Percentiles rank a stretch among this genome's conserved stretches.
These are phyloP conservation scores for Fusarium coicis DNA, from an alignment of 2,329 filamentous ascomycete genomes.

Conservation along the genomic window DNA sequence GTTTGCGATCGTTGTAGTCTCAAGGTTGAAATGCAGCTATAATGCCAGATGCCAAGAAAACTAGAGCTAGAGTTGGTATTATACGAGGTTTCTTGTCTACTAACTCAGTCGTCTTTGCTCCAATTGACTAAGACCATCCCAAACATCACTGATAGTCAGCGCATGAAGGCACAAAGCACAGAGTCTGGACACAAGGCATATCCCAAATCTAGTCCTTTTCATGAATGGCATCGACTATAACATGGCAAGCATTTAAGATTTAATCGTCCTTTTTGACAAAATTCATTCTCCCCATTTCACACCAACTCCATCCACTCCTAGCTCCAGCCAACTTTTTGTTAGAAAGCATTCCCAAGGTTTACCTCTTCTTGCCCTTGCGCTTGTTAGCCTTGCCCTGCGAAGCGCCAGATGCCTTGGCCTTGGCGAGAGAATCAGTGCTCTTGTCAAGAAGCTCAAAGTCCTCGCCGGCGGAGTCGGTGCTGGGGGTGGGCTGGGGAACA, in stretches of 20 bases:
- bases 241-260: slow-evolving; percentile 7
- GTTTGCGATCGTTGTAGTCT: neutral
- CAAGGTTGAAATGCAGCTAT: neutral
- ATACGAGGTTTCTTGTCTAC: neutral
- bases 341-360: slow-evolving; percentile 29
- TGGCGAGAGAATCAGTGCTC: slow-evolving; percentile 65
- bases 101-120: neutral
- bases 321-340: neutral
- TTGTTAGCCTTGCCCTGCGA: slow-evolving; percentile 62
- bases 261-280: slow-evolving; percentile 9
- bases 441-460: slow-evolving; percentile 73
- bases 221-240: slow-evolving; percentile 19
- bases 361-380: slow-evolving; percentile 66
- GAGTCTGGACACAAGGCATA: neutral
- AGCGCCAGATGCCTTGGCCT: slow-evolving; percentile 61
- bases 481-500: slow-evolving; percentile 62
- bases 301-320: slow-evolving; percentile 8
- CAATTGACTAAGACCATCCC: neutral
- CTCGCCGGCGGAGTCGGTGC: slow-evolving; percentile 67
- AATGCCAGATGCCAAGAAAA: neutral
- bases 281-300: slow-evolving; percentile 5
- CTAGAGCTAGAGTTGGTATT: neutral
- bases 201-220: slow-evolving; percentile 11
- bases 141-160: neutral
- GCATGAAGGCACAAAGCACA: neutral